Conservation (phyloP, 495 filamentous ascomycete species). For the Podospora australis region DNA sequence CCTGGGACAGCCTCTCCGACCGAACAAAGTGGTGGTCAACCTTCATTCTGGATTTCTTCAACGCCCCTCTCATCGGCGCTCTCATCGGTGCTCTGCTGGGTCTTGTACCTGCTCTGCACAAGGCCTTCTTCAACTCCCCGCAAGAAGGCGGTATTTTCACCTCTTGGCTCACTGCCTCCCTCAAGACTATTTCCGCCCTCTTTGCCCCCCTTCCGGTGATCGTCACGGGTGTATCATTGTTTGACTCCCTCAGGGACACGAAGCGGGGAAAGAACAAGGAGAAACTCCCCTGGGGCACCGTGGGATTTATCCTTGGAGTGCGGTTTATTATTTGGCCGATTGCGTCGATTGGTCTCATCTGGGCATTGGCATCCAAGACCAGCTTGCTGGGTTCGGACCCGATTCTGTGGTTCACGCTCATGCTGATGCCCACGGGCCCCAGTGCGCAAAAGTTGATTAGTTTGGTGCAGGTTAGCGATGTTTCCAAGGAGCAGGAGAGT, state of each 20-base stretch:
- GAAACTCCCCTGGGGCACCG: constrained; percentile 37
- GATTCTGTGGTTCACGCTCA: constrained; percentile 69
- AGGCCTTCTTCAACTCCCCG: constrained; percentile 56
- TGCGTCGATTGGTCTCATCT: constrained; percentile 54
- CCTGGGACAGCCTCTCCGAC: constrained; percentile 32
- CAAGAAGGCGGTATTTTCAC: constrained; percentile 63
- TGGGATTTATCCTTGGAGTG: constrained; percentile 45
- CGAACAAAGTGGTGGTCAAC: constrained; percentile 22
- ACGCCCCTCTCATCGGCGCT: constrained; percentile 62
- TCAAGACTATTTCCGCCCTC: constrained; percentile 60
- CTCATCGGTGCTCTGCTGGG: constrained; percentile 56
- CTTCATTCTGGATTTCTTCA: constrained; percentile 51
- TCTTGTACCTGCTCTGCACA: constrained; percentile 55
- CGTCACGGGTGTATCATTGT: constrained; percentile 63
- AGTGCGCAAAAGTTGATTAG: constrained; percentile 63
- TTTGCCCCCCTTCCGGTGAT: constrained; percentile 69
- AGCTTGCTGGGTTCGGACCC: constrained; percentile 54
- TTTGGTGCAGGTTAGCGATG: constrained; percentile 58
- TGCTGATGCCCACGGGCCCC: constrained; percentile 71
- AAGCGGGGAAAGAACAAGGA: constrained; percentile 8
- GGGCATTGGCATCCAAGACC: constrained; percentile 54
- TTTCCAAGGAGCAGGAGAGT: constrained; percentile 55
- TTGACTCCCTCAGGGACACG: constrained; percentile 40
- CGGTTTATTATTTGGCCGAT: constrained; percentile 25
- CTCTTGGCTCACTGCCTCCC: constrained; percentile 62